Conservation (phyloP, 192 early-diverging fungal genomes). For the Backusella tuberculispora region DNA sequence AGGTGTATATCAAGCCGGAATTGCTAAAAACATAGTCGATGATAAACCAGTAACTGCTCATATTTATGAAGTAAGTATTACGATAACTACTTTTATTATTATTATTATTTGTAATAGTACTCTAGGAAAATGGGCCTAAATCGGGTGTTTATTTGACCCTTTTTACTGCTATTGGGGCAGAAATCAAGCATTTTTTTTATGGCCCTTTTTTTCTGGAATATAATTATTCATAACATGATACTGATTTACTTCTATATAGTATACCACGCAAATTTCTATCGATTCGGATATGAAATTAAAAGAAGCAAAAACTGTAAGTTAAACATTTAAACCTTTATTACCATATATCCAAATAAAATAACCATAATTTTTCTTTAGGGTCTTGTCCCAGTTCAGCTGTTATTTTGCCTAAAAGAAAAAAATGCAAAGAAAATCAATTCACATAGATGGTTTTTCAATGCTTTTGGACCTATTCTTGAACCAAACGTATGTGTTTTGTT, state of each 20-base stretch:
- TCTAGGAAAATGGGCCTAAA: too few relatives aligned
- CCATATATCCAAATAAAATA: too few relatives aligned
- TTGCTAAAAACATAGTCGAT: constrained; percentile 64
- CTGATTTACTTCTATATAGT: constrained; percentile 39
- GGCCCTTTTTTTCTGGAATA: too few relatives aligned
- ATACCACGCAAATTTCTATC: constrained; percentile 79
- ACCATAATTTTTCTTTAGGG: constrained; percentile 38
- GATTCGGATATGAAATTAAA: constrained; percentile 69
- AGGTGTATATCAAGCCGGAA: constrained; percentile 79
- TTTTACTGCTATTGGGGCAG: background rate
- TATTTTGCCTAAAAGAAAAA: constrained; percentile 84
- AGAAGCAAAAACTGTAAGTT: constrained; percentile 51
- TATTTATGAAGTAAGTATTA: constrained; percentile 53
- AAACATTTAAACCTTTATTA: background rate
- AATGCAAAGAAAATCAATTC: constrained; percentile 79
- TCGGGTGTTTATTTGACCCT: background rate
- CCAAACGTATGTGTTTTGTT: constrained; percentile 73
- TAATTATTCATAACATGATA: too few relatives aligned
- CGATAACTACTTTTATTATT: background rate
- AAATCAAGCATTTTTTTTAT: too few relatives aligned
- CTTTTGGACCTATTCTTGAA: constrained; percentile 64
- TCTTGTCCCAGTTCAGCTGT: constrained; percentile 68
- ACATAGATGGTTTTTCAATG: constrained; percentile 81
- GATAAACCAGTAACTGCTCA: constrained; percentile 67
- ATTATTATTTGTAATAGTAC: background rate